Evolutionary conservation across 2,329 filamentous ascomycete species (phyloP).

Genomic region (Nannizziopsis barbatae): DNA sequence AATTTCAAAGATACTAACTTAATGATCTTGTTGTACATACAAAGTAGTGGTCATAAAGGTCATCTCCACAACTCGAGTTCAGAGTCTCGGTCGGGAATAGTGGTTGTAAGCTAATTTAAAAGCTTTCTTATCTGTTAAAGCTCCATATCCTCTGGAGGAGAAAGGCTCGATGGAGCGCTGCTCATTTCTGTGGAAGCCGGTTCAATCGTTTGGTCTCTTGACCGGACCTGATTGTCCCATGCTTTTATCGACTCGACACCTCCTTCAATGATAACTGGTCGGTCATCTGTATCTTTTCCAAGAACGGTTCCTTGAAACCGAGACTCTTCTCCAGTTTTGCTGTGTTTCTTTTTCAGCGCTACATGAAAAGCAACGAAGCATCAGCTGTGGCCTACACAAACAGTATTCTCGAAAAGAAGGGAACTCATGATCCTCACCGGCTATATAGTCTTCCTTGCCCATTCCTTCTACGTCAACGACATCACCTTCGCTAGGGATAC

Average conservation of each 20-base stretch:
- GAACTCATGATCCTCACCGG: slow-evolving; percentile 37
- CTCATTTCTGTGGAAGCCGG: slow-evolving; percentile 31
- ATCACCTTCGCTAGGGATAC: slow-evolving; percentile 48
- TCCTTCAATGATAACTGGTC: slow-evolving; percentile 66
- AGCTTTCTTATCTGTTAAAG: slow-evolving; percentile 19
- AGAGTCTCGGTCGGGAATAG: neutral
- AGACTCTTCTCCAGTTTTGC: slow-evolving; percentile 75
- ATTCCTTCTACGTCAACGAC: slow-evolving; percentile 39
- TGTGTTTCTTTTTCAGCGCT: slow-evolving; percentile 86
- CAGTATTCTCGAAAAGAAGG: neutral
- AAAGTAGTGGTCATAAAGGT: too few relatives aligned
- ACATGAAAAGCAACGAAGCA: neutral
- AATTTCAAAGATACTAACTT: too few relatives aligned
- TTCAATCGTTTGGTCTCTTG: slow-evolving; percentile 23
- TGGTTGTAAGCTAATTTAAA: neutral
- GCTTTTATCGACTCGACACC: slow-evolving; percentile 57
- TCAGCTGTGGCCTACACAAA: neutral
- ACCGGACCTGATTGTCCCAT: slow-evolving; percentile 43
- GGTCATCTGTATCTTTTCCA: slow-evolving; percentile 60
- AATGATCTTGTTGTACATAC: too few relatives aligned
- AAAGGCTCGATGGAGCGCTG: slow-evolving; percentile 32
- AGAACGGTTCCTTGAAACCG: slow-evolving; percentile 77
- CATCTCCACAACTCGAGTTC: too few relatives aligned
- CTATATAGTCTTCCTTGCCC: slow-evolving; percentile 60
- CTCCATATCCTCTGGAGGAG: slow-evolving; percentile 29